Percentiles rank a stretch among this genome's conserved stretches.
These are phyloP conservation scores for Russula vinacea DNA, from an alignment of 768 basidiomycete species.

Conservation along the genomic window DNA sequence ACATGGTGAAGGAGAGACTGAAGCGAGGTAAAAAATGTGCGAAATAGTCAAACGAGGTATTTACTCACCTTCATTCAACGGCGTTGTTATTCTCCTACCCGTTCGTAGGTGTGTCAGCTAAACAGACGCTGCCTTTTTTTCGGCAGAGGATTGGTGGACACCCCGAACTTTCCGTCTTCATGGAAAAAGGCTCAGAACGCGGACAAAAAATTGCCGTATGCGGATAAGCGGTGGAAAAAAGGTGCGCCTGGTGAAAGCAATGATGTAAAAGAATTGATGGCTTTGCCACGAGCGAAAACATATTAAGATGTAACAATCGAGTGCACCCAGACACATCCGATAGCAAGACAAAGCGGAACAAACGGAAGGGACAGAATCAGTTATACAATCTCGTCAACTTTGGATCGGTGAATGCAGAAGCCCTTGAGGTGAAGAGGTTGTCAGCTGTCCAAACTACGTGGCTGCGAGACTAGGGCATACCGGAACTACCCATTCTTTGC, in stretches of 20 bases:
- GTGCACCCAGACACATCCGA: constrained; percentile 1
- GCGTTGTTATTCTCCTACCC: not conserved
- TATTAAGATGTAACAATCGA: constrained; percentile 5
- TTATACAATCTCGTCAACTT: constrained; percentile 51
- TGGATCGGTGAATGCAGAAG: constrained; percentile 52
- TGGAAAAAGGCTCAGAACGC: not conserved
- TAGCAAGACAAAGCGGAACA: constrained; percentile 15
- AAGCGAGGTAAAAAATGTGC: not conserved
- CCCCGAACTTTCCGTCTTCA: not conserved
- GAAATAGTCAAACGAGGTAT: not conserved
- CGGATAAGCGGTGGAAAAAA: not conserved
- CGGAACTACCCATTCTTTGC: constrained; percentile 89
- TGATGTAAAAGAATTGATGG: constrained; percentile 8
- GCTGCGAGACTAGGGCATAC: constrained; percentile 44
- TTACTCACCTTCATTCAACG: not conserved
- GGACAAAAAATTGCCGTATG: not conserved
- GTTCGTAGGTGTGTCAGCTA: not conserved
- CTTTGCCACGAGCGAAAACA: constrained; percentile 4
- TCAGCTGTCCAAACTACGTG: constrained; percentile 1
- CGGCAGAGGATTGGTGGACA: not conserved
- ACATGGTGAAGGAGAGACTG: not conserved
- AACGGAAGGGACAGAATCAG: not conserved
- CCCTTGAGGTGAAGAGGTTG: constrained; percentile 38
- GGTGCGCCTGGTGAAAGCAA: not conserved
- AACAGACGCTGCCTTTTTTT: constrained; percentile 1